Evolutionary conservation across 768 basidiomycete species (phyloP).

Genomic region (Mrakia hoshinonis): DNA sequence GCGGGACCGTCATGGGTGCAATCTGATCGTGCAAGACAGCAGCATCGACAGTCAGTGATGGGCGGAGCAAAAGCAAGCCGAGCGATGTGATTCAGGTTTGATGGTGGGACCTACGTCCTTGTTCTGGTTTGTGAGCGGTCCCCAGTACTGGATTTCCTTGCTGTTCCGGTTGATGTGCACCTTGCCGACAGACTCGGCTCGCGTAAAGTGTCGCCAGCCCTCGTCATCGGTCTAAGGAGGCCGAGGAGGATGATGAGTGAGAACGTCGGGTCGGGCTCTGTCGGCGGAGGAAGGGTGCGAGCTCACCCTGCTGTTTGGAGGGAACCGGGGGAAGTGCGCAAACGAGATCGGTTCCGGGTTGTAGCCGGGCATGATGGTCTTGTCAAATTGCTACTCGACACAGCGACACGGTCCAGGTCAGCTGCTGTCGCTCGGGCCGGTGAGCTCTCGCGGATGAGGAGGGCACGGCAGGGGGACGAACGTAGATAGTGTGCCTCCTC

Average conservation of each 20-base stretch:
- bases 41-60: neutral
- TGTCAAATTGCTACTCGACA: conserved; percentile 2
- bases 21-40: neutral
- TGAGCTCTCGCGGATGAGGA: neutral
- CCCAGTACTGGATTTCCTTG: neutral
- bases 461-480: neutral
- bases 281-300: neutral
- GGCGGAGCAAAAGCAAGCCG: too few species aligned
- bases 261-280: neutral
- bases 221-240: too few species aligned
- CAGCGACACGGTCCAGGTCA: neutral
- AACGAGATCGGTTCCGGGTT: neutral
- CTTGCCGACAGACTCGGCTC: too few species aligned
- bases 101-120: neutral
- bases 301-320: neutral
- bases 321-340: neutral
- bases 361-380: neutral
- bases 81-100: too few species aligned
- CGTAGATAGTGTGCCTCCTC: conserved; percentile 4
- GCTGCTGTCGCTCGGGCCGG: neutral
- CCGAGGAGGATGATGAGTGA: neutral
- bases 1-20: conserved; percentile 16
- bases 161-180: too few species aligned
- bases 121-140: neutral
- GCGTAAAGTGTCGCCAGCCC: too few species aligned